These are phyloP conservation scores for Heteromeles arbutifolia DNA, from an alignment of 306 rosid species.

Conservation along the genomic window DNA sequence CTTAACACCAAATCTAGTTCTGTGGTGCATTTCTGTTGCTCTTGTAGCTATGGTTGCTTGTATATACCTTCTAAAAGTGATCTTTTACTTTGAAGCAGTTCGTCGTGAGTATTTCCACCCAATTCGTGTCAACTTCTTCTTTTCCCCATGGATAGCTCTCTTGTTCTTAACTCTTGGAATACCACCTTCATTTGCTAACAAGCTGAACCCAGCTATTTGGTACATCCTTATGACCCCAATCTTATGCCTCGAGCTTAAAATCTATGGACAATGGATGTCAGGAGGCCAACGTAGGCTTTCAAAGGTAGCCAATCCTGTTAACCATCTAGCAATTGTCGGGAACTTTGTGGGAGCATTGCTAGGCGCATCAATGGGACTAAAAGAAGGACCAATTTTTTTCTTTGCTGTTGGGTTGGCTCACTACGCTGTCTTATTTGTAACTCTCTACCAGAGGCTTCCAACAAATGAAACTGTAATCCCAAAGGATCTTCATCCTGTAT, in stretches of 20 bases:
- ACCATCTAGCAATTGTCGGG: conserved; percentile 75
- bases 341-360: conserved; percentile 85
- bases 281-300: conserved; percentile 86
- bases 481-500: conserved; percentile 88
- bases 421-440: conserved; percentile 71
- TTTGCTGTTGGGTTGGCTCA: conserved; percentile 84
- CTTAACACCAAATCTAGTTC: conserved; percentile 40
- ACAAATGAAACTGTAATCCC: conserved; percentile 76
- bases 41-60: conserved; percentile 29
- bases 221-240: conserved; percentile 78
- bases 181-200: conserved; percentile 53
- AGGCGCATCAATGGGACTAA: conserved; percentile 84
- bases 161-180: conserved; percentile 66
- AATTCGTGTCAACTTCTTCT: conserved; percentile 81
- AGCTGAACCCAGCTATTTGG: conserved; percentile 55
- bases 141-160: conserved; percentile 83
- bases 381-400: conserved; percentile 87
- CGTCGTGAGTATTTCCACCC: conserved; percentile 90
- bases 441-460: conserved; percentile 86
- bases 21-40: conserved; percentile 61
- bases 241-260: conserved; percentile 71
- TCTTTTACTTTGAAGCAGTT: conserved; percentile 83
- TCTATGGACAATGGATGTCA: conserved; percentile 98
- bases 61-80: conserved; percentile 47
- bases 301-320: conserved; percentile 82